phyloP scores from a whole-genome alignment of 768 basidiomycete genomes.

The Neoboletus magnificus region DNA sequence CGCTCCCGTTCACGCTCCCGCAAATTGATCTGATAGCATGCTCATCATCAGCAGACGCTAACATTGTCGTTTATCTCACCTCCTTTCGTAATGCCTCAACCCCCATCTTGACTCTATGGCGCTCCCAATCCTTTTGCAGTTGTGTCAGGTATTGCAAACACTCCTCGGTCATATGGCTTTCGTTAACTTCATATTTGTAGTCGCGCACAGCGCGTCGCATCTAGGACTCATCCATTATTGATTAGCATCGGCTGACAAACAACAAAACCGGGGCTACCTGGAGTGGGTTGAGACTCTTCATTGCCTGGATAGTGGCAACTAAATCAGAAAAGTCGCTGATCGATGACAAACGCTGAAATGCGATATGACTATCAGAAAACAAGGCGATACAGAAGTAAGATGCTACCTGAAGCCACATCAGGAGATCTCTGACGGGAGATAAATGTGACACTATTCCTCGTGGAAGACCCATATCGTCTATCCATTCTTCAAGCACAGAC shows the following conservation, averaged over 20 bases:
- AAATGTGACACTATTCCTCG: conserved; percentile 78
- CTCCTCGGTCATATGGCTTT: conserved; percentile 91
- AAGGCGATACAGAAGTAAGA: not conserved
- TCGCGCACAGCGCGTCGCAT: conserved; percentile 94
- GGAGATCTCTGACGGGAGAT: conserved; percentile 75
- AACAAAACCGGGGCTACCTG: conserved; percentile 51
- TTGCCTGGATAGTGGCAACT: conserved; percentile 83
- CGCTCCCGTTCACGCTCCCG: conserved; percentile 57
- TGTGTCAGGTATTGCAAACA: conserved; percentile 93
- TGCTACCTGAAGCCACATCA: conserved; percentile 79
- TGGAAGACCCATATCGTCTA: conserved; percentile 76
- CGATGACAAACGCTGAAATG: conserved; percentile 71
- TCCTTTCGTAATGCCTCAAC: conserved; percentile 84
- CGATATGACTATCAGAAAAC: not conserved
- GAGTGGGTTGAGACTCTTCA: conserved; percentile 86
- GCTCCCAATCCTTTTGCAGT: conserved; percentile 97
- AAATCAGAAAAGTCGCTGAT: conserved; percentile 85
- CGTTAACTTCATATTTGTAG: conserved; percentile 91
- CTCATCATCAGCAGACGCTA: conserved; percentile 4
- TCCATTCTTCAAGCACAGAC: conserved; percentile 87
- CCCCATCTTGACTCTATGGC: conserved; percentile 81
- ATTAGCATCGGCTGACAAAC: not conserved
- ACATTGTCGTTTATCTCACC: conserved; percentile 37
- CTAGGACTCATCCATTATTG: conserved; percentile 32
- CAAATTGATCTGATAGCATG: conserved; percentile 52